Percentiles rank a stretch among this genome's conserved stretches.
Conservation (phyloP, 2,329 filamentous ascomycete genomes). For the Setomelanomma holmii region DNA sequence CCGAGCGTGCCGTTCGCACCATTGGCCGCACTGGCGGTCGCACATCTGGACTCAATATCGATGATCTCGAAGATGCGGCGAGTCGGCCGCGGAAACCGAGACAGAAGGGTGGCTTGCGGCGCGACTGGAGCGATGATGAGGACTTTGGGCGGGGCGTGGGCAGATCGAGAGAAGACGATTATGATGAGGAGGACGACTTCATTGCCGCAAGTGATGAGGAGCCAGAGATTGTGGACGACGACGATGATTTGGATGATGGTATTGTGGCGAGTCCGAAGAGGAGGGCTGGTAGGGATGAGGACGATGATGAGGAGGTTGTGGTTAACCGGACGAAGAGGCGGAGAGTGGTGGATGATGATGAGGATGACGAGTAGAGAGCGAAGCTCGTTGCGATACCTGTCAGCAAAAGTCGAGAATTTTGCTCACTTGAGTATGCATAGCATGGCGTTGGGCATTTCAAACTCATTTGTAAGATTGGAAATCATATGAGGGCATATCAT, state of each 20-base stretch:
- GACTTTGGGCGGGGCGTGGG: conserved; percentile 70
- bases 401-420: neutral
- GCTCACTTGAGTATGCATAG: conserved; percentile 27
- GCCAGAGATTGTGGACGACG: conserved; percentile 66
- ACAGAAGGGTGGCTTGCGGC: conserved; percentile 49
- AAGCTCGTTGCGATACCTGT: neutral
- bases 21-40: conserved; percentile 60
- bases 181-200: conserved; percentile 81
- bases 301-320: conserved; percentile 45
- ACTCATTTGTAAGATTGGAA: conserved; percentile 10
- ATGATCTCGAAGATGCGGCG: conserved; percentile 63
- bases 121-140: conserved; percentile 73
- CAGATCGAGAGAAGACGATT: conserved; percentile 72
- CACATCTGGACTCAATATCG: conserved; percentile 65
- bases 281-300: conserved; percentile 44
- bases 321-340: conserved; percentile 48
- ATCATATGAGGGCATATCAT: neutral
- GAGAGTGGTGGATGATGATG: conserved; percentile 56
- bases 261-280: conserved; percentile 54
- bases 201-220: conserved; percentile 79
- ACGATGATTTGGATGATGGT: conserved; percentile 59
- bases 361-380: conserved; percentile 51
- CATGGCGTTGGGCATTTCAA: conserved; percentile 22
- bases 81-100: conserved; percentile 37
- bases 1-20: conserved; percentile 61